These are phyloP conservation scores for Pseudonitzschia pungens DNA, from an alignment of 108 stramenopile species.

Conservation along the genomic window DNA sequence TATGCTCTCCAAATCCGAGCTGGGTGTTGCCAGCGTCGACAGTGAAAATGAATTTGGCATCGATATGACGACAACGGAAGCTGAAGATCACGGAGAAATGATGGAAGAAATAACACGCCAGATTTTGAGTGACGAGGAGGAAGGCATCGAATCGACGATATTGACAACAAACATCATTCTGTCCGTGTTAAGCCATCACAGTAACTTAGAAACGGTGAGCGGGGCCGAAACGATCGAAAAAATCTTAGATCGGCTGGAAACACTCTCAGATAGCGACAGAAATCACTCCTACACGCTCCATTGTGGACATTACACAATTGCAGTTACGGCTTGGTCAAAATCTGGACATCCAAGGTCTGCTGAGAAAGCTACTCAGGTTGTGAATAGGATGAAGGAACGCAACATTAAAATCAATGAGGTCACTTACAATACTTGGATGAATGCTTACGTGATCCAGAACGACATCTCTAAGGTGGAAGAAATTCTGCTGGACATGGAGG, in stretches of 20 bases:
- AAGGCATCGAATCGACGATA: background rate
- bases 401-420: conserved; percentile 38
- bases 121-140: background rate
- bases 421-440: conserved; percentile 48
- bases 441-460: conserved; percentile 44
- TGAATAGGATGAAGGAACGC: conserved; percentile 30
- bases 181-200: background rate
- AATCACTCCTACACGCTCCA: background rate
- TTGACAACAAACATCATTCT: conserved; percentile 9
- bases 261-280: conserved; percentile 21
- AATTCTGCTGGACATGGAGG: conserved; percentile 28
- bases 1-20: background rate
- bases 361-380: conserved; percentile 50
- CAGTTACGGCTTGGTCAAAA: conserved; percentile 69
- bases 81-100: background rate
- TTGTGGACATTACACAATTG: conserved; percentile 58
- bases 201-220: conserved; percentile 15
- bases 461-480: conserved; percentile 24
- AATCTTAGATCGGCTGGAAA: conserved; percentile 56
- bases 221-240: conserved; percentile 55
- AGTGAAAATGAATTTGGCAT: background rate
- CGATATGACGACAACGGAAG: background rate
- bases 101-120: conserved; percentile 6
- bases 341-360: conserved; percentile 57
- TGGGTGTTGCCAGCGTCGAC: background rate